Conservation (phyloP, 768 basidiomycete species). For the Boletus rex-veris region DNA sequence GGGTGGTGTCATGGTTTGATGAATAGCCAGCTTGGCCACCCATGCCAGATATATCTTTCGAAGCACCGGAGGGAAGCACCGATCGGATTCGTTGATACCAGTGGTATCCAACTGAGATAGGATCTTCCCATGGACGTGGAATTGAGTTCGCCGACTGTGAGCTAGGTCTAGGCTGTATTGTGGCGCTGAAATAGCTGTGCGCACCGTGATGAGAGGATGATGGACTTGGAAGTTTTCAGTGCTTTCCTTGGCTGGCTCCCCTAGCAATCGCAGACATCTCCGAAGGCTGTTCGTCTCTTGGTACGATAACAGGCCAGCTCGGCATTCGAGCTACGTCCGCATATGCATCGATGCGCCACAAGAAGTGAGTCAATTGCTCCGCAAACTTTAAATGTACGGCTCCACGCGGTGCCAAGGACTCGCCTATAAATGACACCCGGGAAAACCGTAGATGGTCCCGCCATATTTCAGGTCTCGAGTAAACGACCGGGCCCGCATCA, state of each 20-base stretch:
- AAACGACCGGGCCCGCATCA: background rate
- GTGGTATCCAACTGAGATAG: background rate
- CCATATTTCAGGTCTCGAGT: background rate
- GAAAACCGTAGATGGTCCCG: background rate
- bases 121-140: background rate
- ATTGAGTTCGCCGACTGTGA: background rate
- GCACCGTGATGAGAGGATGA: background rate
- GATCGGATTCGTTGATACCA: background rate
- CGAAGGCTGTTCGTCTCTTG: background rate
- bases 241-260: background rate
- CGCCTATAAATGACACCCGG: conserved; percentile 3
- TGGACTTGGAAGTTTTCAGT: background rate
- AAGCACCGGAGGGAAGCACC: background rate
- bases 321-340: background rate
- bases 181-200: background rate
- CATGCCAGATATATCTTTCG: conserved; percentile 3
- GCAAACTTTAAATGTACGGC: background rate
- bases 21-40: background rate
- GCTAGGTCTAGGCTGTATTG: background rate
- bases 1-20: conserved; percentile 4
- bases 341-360: background rate
- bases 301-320: too few relatives aligned
- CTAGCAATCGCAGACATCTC: background rate
- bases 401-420: background rate
- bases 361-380: background rate